Base-by-base conservation (phyloP, 1,139 yeast genomes). In the Hyphopichia khmerensis region DNA sequence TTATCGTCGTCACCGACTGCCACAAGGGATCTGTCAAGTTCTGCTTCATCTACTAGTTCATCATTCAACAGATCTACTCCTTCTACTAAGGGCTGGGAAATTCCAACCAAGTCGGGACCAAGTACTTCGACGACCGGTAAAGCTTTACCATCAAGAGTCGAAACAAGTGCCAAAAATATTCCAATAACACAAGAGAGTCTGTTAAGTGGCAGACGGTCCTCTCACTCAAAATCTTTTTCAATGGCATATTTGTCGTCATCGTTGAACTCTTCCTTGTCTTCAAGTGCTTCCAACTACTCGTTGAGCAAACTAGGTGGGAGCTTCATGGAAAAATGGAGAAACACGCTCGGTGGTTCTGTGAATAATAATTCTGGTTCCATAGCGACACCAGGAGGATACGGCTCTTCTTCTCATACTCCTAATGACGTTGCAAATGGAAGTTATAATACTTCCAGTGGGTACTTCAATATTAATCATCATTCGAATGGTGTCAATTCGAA, bases 301-400 rank as follows among this genome's bases (percentile, higher is more conserved):
- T 53, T 72, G 19, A 60, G 72, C 8, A 69, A 68, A 44, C 41
- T 71, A n/a, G 75, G 77, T 1, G 72, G 75, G 19, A 71, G 77
- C 42, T 72, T 72, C 46, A 51, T 72, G 53, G 79, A 73, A n/a
- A 72, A 69, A 48, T 73, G 79, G 78, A 67, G 64, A 48, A 64
- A 57, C 40, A 64, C 72, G 1, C 58, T 67, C 40, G 8, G 11
- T 4, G 35, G 39, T 16, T 14, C 19, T 13, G 36, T 19, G 16
- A 21, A 16, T 33, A 11, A 4, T 13, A 21, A 21, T n/a, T n/a
- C 26, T n/a, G 36, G 36, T n/a, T 19, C 26, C 13, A 16, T 32
- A 6, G 9, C 6, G 16, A 32, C 34, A 5, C 34, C 34, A n/a
- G 21, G 9, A 13, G 34, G 34, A 3, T 10, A 3, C 14, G n/a